Conservation (phyloP, 352 stramenopile species). For the Salisapilia sapeloensis region DNA sequence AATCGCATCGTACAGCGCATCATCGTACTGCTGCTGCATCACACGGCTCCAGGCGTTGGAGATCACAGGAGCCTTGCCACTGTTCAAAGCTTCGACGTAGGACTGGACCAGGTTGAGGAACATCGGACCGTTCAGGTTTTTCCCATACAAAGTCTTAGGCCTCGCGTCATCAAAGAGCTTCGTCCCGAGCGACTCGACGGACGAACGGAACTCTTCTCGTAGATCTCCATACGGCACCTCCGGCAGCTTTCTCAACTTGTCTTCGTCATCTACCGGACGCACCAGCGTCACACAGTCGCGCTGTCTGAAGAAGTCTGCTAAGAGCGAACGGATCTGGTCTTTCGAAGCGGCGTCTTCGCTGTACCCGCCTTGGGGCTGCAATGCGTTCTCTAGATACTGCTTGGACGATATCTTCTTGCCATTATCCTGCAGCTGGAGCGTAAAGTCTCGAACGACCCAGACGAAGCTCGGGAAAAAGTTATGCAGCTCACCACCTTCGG, state of each 20-base stretch:
- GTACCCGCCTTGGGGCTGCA: constrained; percentile 66
- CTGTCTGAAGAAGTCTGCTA: constrained; percentile 74
- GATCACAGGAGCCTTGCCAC: constrained; percentile 72
- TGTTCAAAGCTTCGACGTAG: constrained; percentile 81
- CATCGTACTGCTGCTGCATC: constrained; percentile 67
- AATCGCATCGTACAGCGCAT: constrained; percentile 59
- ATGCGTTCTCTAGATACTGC: constrained; percentile 79
- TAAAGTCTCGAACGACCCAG: constrained; percentile 86
- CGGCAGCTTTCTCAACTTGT: constrained; percentile 52
- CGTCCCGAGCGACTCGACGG: constrained; percentile 51
- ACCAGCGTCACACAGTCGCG: constrained; percentile 84
- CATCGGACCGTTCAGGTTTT: constrained; percentile 76
- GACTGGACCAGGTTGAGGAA: constrained; percentile 62
- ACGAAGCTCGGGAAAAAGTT: constrained; percentile 81
- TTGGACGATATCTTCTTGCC: constrained; percentile 77
- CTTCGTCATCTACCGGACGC: constrained; percentile 72
- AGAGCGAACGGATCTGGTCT: constrained; percentile 64
- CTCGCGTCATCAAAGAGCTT: constrained; percentile 62
- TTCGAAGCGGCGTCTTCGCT: constrained; percentile 55
- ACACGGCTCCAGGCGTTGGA: constrained; percentile 81
- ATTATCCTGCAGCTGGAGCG: constrained; percentile 70
- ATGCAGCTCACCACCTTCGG: constrained; percentile 15
- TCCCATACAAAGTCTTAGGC: constrained; percentile 76
- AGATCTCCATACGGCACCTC: constrained; percentile 59
- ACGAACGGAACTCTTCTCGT: constrained; percentile 58